phyloP scores from a whole-genome alignment of 129 eudicot genomes.

The Apium graveolens region DNA sequence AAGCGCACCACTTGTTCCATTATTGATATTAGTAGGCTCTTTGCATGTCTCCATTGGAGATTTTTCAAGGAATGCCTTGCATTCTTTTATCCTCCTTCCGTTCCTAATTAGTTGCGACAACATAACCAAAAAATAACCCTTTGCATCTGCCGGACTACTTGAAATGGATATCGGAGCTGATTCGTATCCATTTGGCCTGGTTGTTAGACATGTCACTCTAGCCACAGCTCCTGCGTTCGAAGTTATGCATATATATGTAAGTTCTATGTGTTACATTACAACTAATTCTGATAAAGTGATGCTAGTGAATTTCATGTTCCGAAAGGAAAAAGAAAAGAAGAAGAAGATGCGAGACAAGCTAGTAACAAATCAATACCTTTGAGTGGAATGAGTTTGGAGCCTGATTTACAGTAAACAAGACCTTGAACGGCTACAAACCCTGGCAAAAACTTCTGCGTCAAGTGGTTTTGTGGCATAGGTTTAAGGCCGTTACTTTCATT shows the following conservation, averaged over 20 bases:
- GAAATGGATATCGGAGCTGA: not conserved
- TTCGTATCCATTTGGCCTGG: slow-evolving; percentile 1
- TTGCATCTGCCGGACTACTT: not conserved
- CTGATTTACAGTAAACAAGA: slow-evolving; percentile 1
- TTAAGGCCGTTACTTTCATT: not conserved
- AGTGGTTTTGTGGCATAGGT: not conserved
- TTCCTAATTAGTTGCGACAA: not conserved
- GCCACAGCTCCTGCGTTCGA: not conserved
- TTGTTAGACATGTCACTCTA: not conserved
- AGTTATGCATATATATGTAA: not conserved
- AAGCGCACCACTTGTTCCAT: slow-evolving; percentile 4
- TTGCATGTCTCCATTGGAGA: not conserved
- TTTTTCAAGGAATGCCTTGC: slow-evolving; percentile 2
- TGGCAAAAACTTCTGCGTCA: not conserved
- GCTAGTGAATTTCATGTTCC: too few relatives aligned
- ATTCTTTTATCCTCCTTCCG: not conserved
- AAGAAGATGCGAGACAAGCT: too few relatives aligned
- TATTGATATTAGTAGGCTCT: not conserved
- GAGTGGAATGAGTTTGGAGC: not conserved
- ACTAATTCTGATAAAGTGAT: too few relatives aligned
- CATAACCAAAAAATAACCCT: not conserved
- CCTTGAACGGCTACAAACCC: slow-evolving; percentile 4
- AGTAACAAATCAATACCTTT: not conserved
- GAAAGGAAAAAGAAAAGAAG: too few relatives aligned
- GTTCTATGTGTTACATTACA: too few relatives aligned